A percentile compares a stretch with the other conserved stretches of the same genome.
Conservation (phyloP, 1,284 basidiomycete species). For the Ustilago tritici region DNA sequence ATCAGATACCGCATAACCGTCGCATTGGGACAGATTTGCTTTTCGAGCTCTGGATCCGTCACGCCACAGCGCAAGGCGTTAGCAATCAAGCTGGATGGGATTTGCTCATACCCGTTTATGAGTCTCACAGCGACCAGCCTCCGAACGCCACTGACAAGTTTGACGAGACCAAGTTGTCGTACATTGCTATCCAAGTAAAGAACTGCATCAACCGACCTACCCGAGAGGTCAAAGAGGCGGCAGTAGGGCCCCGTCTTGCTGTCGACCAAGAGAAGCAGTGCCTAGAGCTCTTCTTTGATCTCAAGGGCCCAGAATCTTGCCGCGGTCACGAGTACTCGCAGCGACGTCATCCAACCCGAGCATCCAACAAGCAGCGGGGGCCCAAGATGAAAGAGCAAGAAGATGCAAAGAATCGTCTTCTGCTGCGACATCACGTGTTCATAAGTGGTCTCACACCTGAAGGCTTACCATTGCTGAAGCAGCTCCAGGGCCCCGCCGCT, state of each 20-base stretch:
- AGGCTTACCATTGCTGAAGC: no score
- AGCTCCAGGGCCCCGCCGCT: no score
- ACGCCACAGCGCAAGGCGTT: background rate
- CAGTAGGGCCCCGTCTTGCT: background rate
- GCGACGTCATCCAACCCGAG: background rate
- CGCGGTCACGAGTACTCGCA: background rate
- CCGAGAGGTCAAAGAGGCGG: no score
- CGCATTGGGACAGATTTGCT: background rate
- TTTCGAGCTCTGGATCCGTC: background rate
- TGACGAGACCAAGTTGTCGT: background rate
- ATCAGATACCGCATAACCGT: background rate
- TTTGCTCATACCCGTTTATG: constrained; percentile 1
- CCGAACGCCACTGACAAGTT: background rate
- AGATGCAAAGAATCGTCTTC: no score
- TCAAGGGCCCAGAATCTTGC: background rate
- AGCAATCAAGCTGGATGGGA: constrained; percentile 3
- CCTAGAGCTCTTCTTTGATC: background rate
- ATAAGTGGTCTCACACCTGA: no score
- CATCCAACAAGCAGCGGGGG: no score
- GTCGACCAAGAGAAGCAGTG: background rate
- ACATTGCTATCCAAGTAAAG: background rate
- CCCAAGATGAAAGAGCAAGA: no score
- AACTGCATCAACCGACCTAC: background rate
- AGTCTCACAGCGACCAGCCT: background rate
- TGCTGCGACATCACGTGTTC: no score